Evolutionary conservation across 495 filamentous ascomycete genomes (phyloP).

Genomic region (Cladorrhinum samala): DNA sequence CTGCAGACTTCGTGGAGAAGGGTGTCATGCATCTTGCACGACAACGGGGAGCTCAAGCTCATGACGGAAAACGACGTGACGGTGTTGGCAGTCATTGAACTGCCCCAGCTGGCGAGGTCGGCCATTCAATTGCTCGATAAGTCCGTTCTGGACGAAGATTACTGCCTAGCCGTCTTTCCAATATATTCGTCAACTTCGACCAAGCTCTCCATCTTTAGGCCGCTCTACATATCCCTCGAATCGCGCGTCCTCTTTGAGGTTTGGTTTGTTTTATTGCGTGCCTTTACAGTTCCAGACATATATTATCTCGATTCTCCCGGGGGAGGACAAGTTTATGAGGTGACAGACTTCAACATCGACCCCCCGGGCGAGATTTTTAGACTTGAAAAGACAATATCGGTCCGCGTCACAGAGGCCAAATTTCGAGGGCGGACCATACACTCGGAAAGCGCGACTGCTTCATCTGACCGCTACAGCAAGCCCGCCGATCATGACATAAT

Average conservation of each 20-base stretch:
- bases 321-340: constrained; percentile 34
- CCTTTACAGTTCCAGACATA: constrained; percentile 90
- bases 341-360: constrained; percentile 33
- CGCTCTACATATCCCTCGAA: constrained; percentile 81
- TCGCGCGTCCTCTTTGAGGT: constrained; percentile 87
- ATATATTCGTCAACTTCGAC: constrained; percentile 63
- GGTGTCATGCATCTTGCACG: constrained; percentile 88
- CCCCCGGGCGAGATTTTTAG: constrained; percentile 47
- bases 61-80: constrained; percentile 75
- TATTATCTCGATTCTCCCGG: constrained; percentile 52
- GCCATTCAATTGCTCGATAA: constrained; percentile 83
- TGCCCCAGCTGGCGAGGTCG: constrained; percentile 84
- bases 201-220: constrained; percentile 57
- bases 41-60: constrained; percentile 92
- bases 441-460: constrained; percentile 21
- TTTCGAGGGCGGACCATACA: constrained; percentile 30
- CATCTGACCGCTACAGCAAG: constrained; percentile 28
- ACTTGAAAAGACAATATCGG: constrained; percentile 51
- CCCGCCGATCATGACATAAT: constrained; percentile 30
- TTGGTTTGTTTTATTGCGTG: constrained; percentile 89
- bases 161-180: constrained; percentile 88
- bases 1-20: constrained; percentile 60
- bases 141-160: constrained; percentile 91
- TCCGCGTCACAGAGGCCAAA: constrained; percentile 55
- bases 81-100: constrained; percentile 72